Conservation (phyloP, 768 basidiomycete species). For the Tricholoma hemisulphureum region DNA sequence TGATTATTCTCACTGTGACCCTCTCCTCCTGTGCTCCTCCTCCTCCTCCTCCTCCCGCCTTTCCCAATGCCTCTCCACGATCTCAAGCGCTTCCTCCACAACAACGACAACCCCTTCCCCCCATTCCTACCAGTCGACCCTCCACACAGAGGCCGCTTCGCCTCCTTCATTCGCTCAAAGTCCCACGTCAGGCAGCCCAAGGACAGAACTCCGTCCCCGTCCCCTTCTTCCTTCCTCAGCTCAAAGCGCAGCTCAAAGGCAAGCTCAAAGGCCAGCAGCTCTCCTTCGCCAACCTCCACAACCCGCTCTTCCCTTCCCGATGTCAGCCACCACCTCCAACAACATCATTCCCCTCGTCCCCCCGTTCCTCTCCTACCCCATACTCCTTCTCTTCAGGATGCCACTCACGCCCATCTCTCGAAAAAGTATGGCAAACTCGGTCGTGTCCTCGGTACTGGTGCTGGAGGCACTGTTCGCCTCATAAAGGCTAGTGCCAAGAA, state of each 20-base stretch:
- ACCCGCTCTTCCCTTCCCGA: conserved; percentile 9
- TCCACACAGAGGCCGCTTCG: conserved; percentile 28
- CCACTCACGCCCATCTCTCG: conserved; percentile 86
- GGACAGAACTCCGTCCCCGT: conserved; percentile 42
- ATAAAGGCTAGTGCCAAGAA: conserved; percentile 85
- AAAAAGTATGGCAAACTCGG: conserved; percentile 99
- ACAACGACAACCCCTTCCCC: conserved; percentile 50
- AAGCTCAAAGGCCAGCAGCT: conserved; percentile 16
- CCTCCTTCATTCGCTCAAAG: conserved; percentile 30
- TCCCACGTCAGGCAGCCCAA: conserved; percentile 41
- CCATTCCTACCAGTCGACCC: conserved; percentile 15
- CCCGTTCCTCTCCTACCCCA: conserved; percentile 31
- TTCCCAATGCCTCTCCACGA: conserved; percentile 80
- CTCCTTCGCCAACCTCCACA: conserved; percentile 23
- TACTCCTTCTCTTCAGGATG: conserved; percentile 61
- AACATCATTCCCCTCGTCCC: conserved; percentile 14
- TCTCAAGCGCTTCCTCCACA: conserved; percentile 92
- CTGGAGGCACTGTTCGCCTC: conserved; percentile 96
- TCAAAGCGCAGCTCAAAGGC: conserved; percentile 15
- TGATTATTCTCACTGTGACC: no score
- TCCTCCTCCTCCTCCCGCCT: conserved; percentile 28
- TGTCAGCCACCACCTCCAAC: conserved; percentile 16
- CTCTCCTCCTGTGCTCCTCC: conserved; percentile 17
- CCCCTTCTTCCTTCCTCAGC: conserved; percentile 14
- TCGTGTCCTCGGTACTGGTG: conserved; percentile 89